phyloP scores from a whole-genome alignment of 2,329 filamentous ascomycete species.

The Laburnicola sp. region DNA sequence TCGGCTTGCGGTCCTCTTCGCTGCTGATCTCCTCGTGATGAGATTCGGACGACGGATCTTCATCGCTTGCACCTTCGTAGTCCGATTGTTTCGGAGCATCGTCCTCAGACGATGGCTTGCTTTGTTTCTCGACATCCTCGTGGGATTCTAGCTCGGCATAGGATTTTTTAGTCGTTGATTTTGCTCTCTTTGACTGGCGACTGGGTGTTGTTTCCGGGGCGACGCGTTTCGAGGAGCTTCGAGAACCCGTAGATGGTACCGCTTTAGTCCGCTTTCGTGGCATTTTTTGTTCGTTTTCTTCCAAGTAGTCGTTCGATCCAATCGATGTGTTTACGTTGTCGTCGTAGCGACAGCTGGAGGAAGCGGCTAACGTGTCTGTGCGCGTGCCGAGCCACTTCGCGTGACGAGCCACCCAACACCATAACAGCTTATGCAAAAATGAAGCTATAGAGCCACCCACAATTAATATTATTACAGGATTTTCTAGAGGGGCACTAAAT shows the following conservation, averaged over 20 bases:
- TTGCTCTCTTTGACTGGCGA: slow-evolving; percentile 42
- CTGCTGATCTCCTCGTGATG: slow-evolving; percentile 37
- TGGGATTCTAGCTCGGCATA: slow-evolving; percentile 41
- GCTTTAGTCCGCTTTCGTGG: slow-evolving; percentile 32
- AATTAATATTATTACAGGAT: too few relatives aligned
- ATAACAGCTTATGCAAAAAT: too few relatives aligned
- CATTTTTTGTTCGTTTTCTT: slow-evolving; percentile 24
- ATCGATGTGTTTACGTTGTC: slow-evolving; percentile 1
- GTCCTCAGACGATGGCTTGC: slow-evolving; percentile 34
- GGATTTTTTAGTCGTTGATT: slow-evolving; percentile 36
- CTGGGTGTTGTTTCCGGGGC: slow-evolving; percentile 33
- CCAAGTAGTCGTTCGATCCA: not conserved
- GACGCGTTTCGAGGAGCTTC: slow-evolving; percentile 42
- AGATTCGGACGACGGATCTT: slow-evolving; percentile 31
- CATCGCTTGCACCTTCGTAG: slow-evolving; percentile 47
- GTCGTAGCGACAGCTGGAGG: not conserved
- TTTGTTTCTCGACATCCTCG: slow-evolving; percentile 23
- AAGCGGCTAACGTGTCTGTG: too few relatives aligned
- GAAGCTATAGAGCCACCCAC: too few relatives aligned
- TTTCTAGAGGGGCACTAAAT: too few relatives aligned
- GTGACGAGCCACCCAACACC: too few relatives aligned
- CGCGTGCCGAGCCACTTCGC: too few relatives aligned
- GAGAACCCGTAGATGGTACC: slow-evolving; percentile 17
- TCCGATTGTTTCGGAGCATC: slow-evolving; percentile 43
- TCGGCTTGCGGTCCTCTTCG: slow-evolving; percentile 34